Evolutionary conservation across 2,329 filamentous ascomycete species (phyloP), one percentile per base, ranked within the genome.

Genomic region (Trichophyton equinum): DNA sequence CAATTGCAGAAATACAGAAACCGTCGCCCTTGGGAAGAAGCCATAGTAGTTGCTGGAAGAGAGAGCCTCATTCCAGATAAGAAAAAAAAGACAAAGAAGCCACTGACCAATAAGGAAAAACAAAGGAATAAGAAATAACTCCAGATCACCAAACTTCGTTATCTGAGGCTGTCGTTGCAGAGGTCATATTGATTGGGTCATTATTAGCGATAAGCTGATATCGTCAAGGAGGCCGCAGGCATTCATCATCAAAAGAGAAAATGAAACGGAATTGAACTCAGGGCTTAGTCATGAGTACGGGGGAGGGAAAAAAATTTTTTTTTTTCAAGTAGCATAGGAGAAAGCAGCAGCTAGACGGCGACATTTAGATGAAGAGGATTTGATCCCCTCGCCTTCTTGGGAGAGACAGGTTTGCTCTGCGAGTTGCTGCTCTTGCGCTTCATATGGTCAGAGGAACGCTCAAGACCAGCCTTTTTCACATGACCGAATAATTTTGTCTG

Each of bases 401-500:
- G 68, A 44, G 69, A 65, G 20, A 67, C 64, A 60, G 61, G 60
- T 67, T 72, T 72, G 46, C 64, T 66, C 27, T 72, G 70, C 4
- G 71, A 71, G 64, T 70, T 72, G 65, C 68, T 73, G 61, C 69
- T 71, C 66, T 75, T 75, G 62, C 75, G 73, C 69, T 78, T 78
- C 36, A 69, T 64, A 46, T 62, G 62, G 61, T 56, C 59, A 44
- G 64, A 40, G 6, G 58, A 46, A 22, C 73, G 71, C 6, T 77
- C 74, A 60, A 75, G 69, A 49, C 76, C 76, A 13, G 76, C 70
- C 71, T 87, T 87, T 66, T 78, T 82, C 30, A 86, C 78, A 40
- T 81, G 77, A 0, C 83, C 84, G 67, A 84, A 85, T 3, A 87
- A 72, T 69, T 83, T 86, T 44, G 79, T 79, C 69, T 87, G 85